Evolutionary conservation across 106 monocot genomes (phyloP).

Genomic region (Dioscorea alata): DNA sequence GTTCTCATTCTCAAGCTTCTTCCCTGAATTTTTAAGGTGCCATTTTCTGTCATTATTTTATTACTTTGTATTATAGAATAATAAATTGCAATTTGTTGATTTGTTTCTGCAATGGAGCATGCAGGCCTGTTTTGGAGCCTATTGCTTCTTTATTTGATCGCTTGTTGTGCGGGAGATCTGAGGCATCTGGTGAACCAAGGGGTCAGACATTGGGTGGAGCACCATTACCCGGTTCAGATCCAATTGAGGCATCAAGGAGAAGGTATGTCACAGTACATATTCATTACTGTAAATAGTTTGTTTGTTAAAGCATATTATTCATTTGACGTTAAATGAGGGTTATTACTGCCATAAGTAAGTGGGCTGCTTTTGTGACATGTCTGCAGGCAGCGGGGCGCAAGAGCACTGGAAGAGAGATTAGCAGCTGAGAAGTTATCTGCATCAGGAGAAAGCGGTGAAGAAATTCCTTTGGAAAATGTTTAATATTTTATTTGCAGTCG

Average conservation of each 20-base stretch:
- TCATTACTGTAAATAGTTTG: neutral
- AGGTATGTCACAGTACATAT: slow-evolving; percentile 29
- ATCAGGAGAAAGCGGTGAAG: slow-evolving; percentile 16
- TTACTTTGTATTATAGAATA: neutral
- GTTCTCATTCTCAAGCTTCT: slow-evolving; percentile 87
- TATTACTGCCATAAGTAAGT: neutral
- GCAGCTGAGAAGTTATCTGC: slow-evolving; percentile 53
- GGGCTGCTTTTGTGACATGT: neutral
- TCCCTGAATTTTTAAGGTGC: slow-evolving; percentile 78
- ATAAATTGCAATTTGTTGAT: neutral
- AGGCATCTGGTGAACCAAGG: slow-evolving; percentile 33
- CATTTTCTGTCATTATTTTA: neutral
- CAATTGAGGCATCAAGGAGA: slow-evolving; percentile 83
- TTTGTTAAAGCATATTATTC: neutral
- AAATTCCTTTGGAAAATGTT: slow-evolving; percentile 51
- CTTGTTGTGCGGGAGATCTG: slow-evolving; percentile 66
- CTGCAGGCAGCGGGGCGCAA: slow-evolving; percentile 78
- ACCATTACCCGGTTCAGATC: slow-evolving; percentile 89
- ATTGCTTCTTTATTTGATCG: slow-evolving; percentile 72
- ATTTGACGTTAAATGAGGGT: neutral
- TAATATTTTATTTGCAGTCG: slow-evolving; percentile 3
- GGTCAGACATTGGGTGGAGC: slow-evolving; percentile 33
- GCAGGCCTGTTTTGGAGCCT: slow-evolving; percentile 79
- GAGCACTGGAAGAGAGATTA: slow-evolving; percentile 83
- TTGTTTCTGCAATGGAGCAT: slow-evolving; percentile 6